phyloP scores from a whole-genome alignment of 768 basidiomycete genomes.

The Kwoniella sp. region DNA sequence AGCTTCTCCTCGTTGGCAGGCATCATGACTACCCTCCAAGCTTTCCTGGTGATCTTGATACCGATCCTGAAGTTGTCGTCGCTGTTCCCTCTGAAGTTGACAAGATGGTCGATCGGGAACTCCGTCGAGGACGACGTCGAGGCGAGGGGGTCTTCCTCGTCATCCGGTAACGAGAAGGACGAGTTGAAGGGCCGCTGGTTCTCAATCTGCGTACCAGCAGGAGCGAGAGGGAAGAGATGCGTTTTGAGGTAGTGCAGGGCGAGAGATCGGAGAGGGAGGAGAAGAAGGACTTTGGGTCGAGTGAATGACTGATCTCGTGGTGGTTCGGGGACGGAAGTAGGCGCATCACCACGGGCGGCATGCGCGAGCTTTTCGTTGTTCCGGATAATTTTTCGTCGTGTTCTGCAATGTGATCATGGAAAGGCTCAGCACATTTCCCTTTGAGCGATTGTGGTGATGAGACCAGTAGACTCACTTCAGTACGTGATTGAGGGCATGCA shows the following conservation, averaged over 20 bases:
- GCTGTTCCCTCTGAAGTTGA: conserved; percentile 92
- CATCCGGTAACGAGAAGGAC: conserved; percentile 82
- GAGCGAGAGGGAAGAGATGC: conserved; percentile 72
- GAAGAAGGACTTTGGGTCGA: conserved; percentile 86
- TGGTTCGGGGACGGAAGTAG: conserved; percentile 64
- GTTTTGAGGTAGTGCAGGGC: conserved; percentile 81
- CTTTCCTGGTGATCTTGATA: conserved; percentile 88
- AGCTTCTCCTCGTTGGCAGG: conserved; percentile 63
- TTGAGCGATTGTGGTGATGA: background rate
- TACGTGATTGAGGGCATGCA: conserved; percentile 87
- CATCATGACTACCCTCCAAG: conserved; percentile 60
- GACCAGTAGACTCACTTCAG: conserved; percentile 66
- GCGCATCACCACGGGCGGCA: conserved; percentile 61
- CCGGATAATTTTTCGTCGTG: conserved; percentile 83
- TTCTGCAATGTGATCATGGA: conserved; percentile 63
- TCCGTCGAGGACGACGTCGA: conserved; percentile 66
- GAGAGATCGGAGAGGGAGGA: conserved; percentile 89
- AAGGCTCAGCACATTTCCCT: background rate
- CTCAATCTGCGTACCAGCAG: conserved; percentile 76
- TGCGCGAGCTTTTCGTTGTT: conserved; percentile 90
- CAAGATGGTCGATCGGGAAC: conserved; percentile 85
- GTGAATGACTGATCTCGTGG: conserved; percentile 95
- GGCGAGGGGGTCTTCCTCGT: conserved; percentile 64
- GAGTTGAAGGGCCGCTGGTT: conserved; percentile 77
- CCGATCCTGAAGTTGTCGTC: conserved; percentile 94